Evolutionary conservation across 2,329 filamentous ascomycete genomes (phyloP), one percentile per base, ranked within the genome.

Genomic region (Blastomyces emzantsi): DNA sequence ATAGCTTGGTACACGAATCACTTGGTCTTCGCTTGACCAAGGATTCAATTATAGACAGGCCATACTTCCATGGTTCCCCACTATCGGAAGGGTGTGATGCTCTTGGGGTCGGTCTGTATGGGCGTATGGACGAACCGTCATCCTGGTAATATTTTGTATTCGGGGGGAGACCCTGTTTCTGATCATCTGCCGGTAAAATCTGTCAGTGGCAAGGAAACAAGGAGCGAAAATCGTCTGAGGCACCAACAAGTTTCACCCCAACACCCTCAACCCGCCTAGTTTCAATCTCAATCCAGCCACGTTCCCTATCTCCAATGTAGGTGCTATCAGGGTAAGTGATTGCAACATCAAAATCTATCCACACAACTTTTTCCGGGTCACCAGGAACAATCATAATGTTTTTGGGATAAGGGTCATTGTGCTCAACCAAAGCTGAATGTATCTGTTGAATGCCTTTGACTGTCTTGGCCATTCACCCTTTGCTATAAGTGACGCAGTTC

Each of bases 61-160:
- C 13, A 43, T 43, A 17, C 41, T 17, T 17, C 41, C 41, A 41
- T 43, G 39, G 11, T 43, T 43, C 39, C 39, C 13, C 13, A 43
- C 5, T 17, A 43, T 43, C 2, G 41, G 41, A 43, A 43, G 2
- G 41, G 41, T 43, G 41, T 43, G 41, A 43, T 17, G 41, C 41
- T 2, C 41, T 43, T 43, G 15, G 2, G 1, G 15, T 43, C 41
- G 41, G n/a, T n/a, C 19, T 52, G 22, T 17, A 25, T 28, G 49
- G 1, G 49, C 5, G 49, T 9, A 9, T 52, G 11, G n/a, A 51
- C 47, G 49, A 52, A 52, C 49, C 5, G n/a, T 36, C 39, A 57
- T 54, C 9, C 43, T 62, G 65, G 62, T 67, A 66, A 61, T 62
- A 66, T 61, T 66, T 66, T 63, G 66, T 67, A 47, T 67, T 67